Conservation (phyloP, 2,329 filamentous ascomycete genomes). For the Scopulariopsis brevicaulis region DNA sequence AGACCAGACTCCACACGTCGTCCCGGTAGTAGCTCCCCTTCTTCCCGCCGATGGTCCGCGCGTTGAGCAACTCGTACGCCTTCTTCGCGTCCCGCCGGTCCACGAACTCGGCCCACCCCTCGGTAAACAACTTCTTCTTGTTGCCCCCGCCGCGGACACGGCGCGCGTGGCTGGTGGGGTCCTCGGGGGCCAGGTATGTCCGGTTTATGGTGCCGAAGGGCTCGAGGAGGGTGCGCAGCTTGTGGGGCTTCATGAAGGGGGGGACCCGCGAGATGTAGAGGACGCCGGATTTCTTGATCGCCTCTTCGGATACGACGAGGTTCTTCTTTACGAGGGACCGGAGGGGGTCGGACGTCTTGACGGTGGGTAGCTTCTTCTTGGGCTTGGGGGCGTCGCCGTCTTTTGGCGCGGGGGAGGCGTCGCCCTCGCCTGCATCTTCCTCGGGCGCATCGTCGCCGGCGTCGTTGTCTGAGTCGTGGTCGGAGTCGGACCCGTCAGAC, state of each 20-base stretch:
- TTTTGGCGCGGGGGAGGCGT: conserved; percentile 12
- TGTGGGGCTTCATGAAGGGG: conserved; percentile 78
- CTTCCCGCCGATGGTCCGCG: conserved; percentile 68
- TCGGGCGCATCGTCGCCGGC: conserved; percentile 19
- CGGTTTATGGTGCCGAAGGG: conserved; percentile 68
- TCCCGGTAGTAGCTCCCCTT: conserved; percentile 77
- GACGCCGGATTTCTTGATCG: conserved; percentile 64
- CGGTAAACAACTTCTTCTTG: conserved; percentile 70
- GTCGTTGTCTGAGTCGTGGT: conserved; percentile 8
- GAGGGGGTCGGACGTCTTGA: conserved; percentile 4
- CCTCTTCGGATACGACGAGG: conserved; percentile 50
- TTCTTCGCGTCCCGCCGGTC: conserved; percentile 66
- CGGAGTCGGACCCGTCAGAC: conserved; percentile 20
- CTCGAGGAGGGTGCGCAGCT: conserved; percentile 62
- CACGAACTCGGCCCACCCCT: conserved; percentile 79
- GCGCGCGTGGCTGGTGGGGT: conserved; percentile 51
- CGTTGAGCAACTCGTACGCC: conserved; percentile 67
- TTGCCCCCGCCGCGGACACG: conserved; percentile 67
- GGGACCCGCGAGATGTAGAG: conserved; percentile 76
- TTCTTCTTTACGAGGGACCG: conserved; percentile 50
- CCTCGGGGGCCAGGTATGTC: conserved; percentile 70
- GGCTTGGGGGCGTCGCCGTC: conserved; percentile 12
- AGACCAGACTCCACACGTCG: conserved; percentile 77
- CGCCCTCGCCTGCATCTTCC: conserved; percentile 12
- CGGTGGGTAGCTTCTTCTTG: conserved; percentile 27